Evolutionary conservation across 805 yeast genomes (phyloP).

Genomic region (Yarrowia phangngaensis): DNA sequence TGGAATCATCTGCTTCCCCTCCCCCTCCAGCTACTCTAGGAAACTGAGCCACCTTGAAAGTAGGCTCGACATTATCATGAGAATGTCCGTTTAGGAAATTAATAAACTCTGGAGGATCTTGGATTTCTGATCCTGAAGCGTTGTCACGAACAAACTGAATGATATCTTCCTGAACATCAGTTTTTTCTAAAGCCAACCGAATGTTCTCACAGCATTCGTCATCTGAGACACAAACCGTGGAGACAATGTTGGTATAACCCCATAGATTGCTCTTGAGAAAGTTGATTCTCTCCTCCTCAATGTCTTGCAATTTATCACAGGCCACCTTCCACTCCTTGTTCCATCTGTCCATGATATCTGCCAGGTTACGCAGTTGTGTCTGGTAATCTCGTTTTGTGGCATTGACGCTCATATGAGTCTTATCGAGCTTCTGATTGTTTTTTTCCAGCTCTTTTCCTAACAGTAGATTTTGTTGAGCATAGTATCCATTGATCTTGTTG

Average conservation of each 20-base stretch:
- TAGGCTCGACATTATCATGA: conserved; percentile 35
- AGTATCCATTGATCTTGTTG: conserved; percentile 53
- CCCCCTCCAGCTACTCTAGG: conserved; percentile 30
- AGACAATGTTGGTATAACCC: conserved; percentile 70
- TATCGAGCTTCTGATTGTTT: conserved; percentile 53
- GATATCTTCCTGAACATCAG: conserved; percentile 60
- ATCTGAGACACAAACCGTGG: conserved; percentile 71
- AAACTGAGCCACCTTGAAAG: conserved; percentile 40
- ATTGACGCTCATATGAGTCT: conserved; percentile 46
- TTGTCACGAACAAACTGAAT: conserved; percentile 49
- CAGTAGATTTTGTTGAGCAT: conserved; percentile 61
- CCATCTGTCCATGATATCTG: conserved; percentile 60
- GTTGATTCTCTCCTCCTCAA: conserved; percentile 71
- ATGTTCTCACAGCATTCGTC: conserved; percentile 74
- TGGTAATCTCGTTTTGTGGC: conserved; percentile 55
- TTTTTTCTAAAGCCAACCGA: conserved; percentile 61
- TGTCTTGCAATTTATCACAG: conserved; percentile 57
- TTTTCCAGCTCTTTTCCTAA: conserved; percentile 71
- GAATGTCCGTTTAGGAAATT: conserved; percentile 52
- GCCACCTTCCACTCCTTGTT: conserved; percentile 66
- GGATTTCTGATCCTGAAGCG: conserved; percentile 64
- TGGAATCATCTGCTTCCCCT: conserved; percentile 15
- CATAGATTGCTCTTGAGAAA: conserved; percentile 67
- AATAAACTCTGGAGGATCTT: conserved; percentile 57
- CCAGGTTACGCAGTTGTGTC: conserved; percentile 49